Evolutionary conservation across 2,329 filamentous ascomycete genomes (phyloP), one percentile per base, ranked within the genome.

Genomic region (Ceratocystis huliohia): DNA sequence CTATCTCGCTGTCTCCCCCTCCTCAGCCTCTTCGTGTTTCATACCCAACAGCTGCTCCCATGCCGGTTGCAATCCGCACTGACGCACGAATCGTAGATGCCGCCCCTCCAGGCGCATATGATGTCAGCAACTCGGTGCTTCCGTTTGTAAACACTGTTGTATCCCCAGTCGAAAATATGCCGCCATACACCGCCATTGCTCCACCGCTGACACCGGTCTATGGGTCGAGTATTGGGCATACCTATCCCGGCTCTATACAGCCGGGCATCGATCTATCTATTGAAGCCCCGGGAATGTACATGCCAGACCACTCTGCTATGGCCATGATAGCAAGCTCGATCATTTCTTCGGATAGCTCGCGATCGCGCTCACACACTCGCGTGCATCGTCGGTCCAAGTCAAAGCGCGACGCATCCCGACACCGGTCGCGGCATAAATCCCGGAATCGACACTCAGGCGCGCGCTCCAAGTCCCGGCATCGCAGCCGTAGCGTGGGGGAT

Each of bases 141-240:
- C 75, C n/a, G 10, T 50, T 25, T 59, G 66, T 68, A 68, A 68
- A 72, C 74, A 67, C 73, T 74, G 69, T 0, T 75, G 76, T 57
- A 73, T 75, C 66, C 76, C 56, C 56, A 20, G 56, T 37, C 56
- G 56, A 59, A 7, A 59, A 37, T 8, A 59, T 59, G 28, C 56
- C 5, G 28, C 15, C 15, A 25, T 59, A 59, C 25, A 3, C 28
- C 8, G 17, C 28, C 28, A 8, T 59, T n/a, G 56, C 56, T 6
- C 28, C 56, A n/a, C 56, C 56, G 2, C 17, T 59, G 56, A 37
- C 56, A 5, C 28, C 56, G 2, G 56, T 59, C 28, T 59, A 59
- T 37, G 56, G 56, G 13, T 37, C 56, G 3, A 33, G 30, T 20
- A 8, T 37, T n/a, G 28, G 13, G 56, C 15, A 30, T n/a, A 59